Conservation (phyloP, 116 monocot genomes). For the Papilionanthe hybrid region DNA sequence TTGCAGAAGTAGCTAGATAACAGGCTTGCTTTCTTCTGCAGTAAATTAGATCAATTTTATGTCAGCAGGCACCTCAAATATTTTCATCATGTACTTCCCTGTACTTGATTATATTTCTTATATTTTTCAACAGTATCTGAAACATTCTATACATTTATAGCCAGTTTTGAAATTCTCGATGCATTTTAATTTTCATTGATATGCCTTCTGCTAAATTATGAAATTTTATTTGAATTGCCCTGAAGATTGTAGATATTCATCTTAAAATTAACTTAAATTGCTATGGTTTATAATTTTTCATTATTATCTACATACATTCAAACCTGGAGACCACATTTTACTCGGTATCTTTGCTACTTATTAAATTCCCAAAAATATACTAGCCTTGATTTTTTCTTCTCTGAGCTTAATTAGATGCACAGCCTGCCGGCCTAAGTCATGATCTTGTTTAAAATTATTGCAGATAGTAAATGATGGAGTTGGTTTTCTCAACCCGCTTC, state of each 20-base stretch:
- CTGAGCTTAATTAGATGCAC: background rate
- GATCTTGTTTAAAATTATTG: conserved; percentile 5
- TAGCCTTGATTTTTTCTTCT: background rate
- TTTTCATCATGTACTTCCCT: background rate
- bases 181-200: background rate
- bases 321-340: background rate
- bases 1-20: too few relatives aligned
- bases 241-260: background rate
- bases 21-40: too few relatives aligned
- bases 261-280: background rate
- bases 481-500: conserved; percentile 71
- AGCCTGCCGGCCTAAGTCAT: background rate
- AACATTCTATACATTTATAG: background rate
- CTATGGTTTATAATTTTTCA: background rate
- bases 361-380: background rate
- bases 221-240: background rate
- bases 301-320: background rate
- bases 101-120: background rate
- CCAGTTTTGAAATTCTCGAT: background rate
- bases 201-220: background rate
- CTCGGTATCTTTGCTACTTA: background rate
- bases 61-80: background rate
- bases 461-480: conserved; percentile 82
- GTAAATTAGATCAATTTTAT: background rate
- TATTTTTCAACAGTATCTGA: background rate